Base-by-base conservation (phyloP, 768 basidiomycete species). In the Lepiota brunneoincarnata region DNA sequence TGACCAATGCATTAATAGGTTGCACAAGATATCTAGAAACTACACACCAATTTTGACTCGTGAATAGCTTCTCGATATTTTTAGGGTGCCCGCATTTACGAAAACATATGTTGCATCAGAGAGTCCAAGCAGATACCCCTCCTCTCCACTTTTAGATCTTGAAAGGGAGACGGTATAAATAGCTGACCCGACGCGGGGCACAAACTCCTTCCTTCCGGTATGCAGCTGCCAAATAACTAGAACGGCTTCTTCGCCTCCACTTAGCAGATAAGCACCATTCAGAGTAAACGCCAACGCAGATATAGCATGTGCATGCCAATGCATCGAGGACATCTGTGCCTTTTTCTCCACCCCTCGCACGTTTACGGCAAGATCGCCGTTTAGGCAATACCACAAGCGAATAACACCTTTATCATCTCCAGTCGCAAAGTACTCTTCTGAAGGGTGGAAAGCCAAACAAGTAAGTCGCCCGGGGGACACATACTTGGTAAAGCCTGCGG, bases 291-390 rank as follows among this genome's bases (percentile, higher is more conserved):
- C 76, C 23, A 99, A 67, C 1, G 92, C 87, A 2, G 89, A 85
- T 15, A 98, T 91, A 3, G 93, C 82, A 66, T 98, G 96, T 2
- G 96, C 90, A 65, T 99, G 97, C 97, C 97, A 99, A 70, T 98
- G 96, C 48, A 98, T 70, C 4, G 84, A 80, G 2, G 91, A 86
- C 0, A 93, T 95, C 63, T 91, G 89, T 1, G 93, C 82, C 53
- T 82, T 84, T 68, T 87, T 91, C 68, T 89, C 89, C 31, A 88
- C 80, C 14, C 83, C 84, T 34, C 76, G 74, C 38, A 76, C 75
- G 62, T 78, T 79, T 15, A 71, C 63, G 10, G 74, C 70, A 21
- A 78, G 64, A 20, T 75, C 75, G 61, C 87, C 81, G 57, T 86
- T 82, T 15, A 96, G 77, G 69, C 93, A 96, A 67, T 97, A 94